phyloP scores from a whole-genome alignment of 768 basidiomycete species.

The Suillus placidus region DNA sequence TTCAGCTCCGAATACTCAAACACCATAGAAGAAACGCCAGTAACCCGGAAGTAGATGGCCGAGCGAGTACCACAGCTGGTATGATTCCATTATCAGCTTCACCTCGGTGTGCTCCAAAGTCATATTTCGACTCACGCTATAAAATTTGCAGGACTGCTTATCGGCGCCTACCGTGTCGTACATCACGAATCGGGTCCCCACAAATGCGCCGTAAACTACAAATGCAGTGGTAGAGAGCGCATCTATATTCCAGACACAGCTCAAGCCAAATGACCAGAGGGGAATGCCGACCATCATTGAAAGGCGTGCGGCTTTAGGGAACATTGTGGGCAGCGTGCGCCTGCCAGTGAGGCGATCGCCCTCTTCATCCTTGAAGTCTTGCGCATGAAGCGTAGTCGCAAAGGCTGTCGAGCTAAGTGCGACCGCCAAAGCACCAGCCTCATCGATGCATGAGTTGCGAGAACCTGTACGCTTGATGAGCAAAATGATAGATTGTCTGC shows the following conservation, averaged over 20 bases:
- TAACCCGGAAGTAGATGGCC: slow-evolving; percentile 39
- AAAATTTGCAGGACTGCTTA: slow-evolving; percentile 39
- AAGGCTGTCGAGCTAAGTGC: slow-evolving; percentile 42
- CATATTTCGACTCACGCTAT: slow-evolving; percentile 33
- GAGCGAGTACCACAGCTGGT: slow-evolving; percentile 37
- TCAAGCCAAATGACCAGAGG: slow-evolving; percentile 41
- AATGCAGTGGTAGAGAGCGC: slow-evolving; percentile 28
- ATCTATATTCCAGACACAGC: slow-evolving; percentile 40
- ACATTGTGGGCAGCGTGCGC: slow-evolving; percentile 47
- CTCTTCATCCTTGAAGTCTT: slow-evolving; percentile 49
- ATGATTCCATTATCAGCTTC: neutral
- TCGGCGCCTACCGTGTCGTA: slow-evolving; percentile 33
- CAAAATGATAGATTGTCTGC: neutral
- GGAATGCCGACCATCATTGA: slow-evolving; percentile 38
- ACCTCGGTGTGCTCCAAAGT: too few relatives aligned
- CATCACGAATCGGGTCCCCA: slow-evolving; percentile 38
- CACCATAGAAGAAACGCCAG: slow-evolving; percentile 36
- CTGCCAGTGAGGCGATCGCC: slow-evolving; percentile 44
- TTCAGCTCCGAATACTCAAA: neutral
- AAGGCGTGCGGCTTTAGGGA: slow-evolving; percentile 40
- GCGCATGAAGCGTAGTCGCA: slow-evolving; percentile 49
- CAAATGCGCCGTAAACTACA: slow-evolving; percentile 34
- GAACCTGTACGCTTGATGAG: slow-evolving; percentile 24
- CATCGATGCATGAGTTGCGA: slow-evolving; percentile 20
- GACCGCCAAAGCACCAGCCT: slow-evolving; percentile 34